These are phyloP conservation scores for Cryptococcus deneoformans DNA, from an alignment of 1,284 basidiomycete species.

Conservation along the genomic window DNA sequence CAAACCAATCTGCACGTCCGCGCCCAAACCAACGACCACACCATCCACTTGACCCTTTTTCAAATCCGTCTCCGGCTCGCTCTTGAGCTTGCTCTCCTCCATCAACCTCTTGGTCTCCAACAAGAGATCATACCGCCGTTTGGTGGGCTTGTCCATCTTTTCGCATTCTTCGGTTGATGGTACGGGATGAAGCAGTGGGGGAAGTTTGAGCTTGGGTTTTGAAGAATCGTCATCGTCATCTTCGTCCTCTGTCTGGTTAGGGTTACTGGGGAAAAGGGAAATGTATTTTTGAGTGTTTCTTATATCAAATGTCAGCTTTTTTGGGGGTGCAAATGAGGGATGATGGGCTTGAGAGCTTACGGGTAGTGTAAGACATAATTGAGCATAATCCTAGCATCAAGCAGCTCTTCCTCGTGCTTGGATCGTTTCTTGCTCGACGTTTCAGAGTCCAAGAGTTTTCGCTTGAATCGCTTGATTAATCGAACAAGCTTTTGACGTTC, in stretches of 20 bases:
- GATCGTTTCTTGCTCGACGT: conserved; percentile 47
- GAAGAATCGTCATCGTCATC: conserved; percentile 13
- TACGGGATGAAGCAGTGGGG: conserved; percentile 53
- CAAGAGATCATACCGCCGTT: conserved; percentile 62
- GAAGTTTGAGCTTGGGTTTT: conserved; percentile 27
- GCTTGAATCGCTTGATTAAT: conserved; percentile 63
- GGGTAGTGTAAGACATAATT: conserved; percentile 67
- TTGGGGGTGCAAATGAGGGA: background rate
- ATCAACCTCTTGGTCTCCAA: conserved; percentile 62
- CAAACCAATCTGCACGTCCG: background rate
- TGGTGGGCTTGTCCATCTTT: conserved; percentile 48
- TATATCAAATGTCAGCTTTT: no score
- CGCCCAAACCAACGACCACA: conserved; percentile 1
- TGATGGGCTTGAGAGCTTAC: conserved; percentile 51
- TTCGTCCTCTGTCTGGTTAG: conserved; percentile 11
- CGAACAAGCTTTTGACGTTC: conserved; percentile 77
- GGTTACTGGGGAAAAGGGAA: conserved; percentile 69
- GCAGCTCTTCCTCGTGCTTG: conserved; percentile 55
- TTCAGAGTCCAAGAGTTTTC: conserved; percentile 50
- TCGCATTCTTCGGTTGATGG: conserved; percentile 22
- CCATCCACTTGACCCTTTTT: conserved; percentile 2
- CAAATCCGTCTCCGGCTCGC: conserved; percentile 59
- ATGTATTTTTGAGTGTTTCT: conserved; percentile 79
- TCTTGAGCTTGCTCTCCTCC: conserved; percentile 60
- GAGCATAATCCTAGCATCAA: conserved; percentile 65